phyloP scores from a whole-genome alignment of 441 rosid genomes.

The Adansonia gregorii region DNA sequence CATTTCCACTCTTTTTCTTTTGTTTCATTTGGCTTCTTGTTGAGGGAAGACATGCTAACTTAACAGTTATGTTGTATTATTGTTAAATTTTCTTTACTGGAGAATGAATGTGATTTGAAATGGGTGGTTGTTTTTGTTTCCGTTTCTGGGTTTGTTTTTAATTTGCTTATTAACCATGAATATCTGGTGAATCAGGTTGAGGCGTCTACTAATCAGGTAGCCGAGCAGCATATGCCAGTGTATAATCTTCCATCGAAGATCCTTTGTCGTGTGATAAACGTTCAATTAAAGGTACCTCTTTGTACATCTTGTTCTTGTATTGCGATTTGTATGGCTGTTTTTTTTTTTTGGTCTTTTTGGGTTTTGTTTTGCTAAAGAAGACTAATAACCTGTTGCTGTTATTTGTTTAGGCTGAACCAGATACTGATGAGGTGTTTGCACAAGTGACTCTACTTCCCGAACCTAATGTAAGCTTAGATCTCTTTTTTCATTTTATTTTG shows the following conservation, averaged over 20 bases:
- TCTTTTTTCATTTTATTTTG: background rate
- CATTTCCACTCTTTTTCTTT: background rate
- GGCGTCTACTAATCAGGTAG: constrained; percentile 86
- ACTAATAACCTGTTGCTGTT: background rate
- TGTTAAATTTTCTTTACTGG: background rate
- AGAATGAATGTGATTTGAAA: constrained; percentile 2
- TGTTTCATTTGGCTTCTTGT: background rate
- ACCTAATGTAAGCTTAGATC: constrained; percentile 44
- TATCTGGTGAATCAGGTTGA: constrained; percentile 61
- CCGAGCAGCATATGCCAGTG: constrained; percentile 90
- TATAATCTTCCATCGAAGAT: constrained; percentile 82
- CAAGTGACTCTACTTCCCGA: constrained; percentile 91
- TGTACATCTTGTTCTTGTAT: too few relatives aligned
- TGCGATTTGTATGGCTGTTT: background rate
- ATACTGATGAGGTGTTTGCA: constrained; percentile 93
- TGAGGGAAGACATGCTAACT: background rate
- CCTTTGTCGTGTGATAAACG: constrained; percentile 86
- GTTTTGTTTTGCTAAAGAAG: background rate
- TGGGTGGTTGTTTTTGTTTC: background rate
- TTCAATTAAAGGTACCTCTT: constrained; percentile 62
- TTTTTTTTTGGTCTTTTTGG: background rate
- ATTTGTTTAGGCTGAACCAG: constrained; percentile 79
- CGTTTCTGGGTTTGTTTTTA: background rate
- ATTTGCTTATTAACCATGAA: constrained; percentile 4
- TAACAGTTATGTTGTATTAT: background rate